Evolutionary conservation across 2,329 filamentous ascomycete genomes (phyloP).

Genomic region (Sarocladiaceae sp.): DNA sequence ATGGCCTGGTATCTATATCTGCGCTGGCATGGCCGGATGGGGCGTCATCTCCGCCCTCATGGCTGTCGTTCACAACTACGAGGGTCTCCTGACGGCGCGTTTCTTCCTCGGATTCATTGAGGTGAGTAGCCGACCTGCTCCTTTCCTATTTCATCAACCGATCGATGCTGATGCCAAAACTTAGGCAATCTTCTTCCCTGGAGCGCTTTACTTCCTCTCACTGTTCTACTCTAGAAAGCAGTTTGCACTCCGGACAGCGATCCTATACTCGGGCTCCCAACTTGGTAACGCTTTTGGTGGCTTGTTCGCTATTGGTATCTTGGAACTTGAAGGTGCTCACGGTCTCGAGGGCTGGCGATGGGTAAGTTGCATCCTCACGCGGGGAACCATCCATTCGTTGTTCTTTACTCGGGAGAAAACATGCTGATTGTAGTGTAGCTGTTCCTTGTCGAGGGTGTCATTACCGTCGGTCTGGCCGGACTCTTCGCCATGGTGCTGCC

Average conservation of each 20-base stretch:
- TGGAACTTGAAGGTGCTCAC: conserved; percentile 37
- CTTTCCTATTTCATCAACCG: background rate
- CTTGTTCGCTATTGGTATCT: conserved; percentile 18
- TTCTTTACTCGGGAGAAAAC: too few species aligned
- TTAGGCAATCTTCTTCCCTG: background rate
- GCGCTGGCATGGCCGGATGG: conserved; percentile 14
- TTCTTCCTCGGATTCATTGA: conserved; percentile 16
- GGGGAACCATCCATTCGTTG: too few species aligned
- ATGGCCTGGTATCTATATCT: conserved; percentile 15
- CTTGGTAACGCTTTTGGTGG: conserved; percentile 18
- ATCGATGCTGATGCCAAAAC: background rate
- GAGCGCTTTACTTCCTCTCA: conserved; percentile 14
- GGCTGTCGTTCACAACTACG: conserved; percentile 32
- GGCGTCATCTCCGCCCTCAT: conserved; percentile 18
- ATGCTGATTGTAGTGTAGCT: background rate
- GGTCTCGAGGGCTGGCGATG: conserved; percentile 44
- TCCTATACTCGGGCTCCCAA: conserved; percentile 19
- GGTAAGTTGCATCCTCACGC: too few species aligned
- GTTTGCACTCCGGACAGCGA: conserved; percentile 17
- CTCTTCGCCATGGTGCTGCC: conserved; percentile 14
- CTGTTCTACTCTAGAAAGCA: conserved; percentile 21
- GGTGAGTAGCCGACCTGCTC: conserved; percentile 9
- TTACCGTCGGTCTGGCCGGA: conserved; percentile 14
- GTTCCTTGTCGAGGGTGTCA: conserved; percentile 14
- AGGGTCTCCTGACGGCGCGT: conserved; percentile 19